Evolutionary conservation across 2,329 filamentous ascomycete genomes (phyloP).

Genomic region (Pseudocercospora pini-densiflorae): DNA sequence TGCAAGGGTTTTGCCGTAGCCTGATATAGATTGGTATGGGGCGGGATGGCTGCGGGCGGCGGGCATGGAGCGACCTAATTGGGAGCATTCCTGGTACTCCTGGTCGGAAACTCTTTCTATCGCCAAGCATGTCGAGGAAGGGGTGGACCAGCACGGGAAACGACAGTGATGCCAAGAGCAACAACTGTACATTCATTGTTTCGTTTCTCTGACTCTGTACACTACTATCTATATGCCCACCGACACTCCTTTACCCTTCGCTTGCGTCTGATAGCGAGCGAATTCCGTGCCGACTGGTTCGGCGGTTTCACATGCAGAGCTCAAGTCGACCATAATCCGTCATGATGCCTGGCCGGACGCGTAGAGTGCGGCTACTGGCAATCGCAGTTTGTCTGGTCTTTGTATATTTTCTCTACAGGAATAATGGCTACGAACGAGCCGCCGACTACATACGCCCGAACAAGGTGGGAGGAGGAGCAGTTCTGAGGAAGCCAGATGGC

Average conservation of each 20-base stretch:
- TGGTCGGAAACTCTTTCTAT: neutral
- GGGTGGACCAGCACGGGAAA: neutral
- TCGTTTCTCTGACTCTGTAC: neutral
- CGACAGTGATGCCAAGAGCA: neutral
- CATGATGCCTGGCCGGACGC: constrained; percentile 33
- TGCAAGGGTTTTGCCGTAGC: neutral
- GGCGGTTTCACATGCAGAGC: neutral
- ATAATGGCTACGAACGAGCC: constrained; percentile 21
- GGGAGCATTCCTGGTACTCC: neutral
- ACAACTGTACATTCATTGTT: constrained; percentile 2
- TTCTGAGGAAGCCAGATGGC: constrained; percentile 23
- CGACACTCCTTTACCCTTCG: neutral
- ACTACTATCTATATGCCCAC: neutral
- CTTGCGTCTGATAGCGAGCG: neutral
- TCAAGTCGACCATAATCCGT: neutral
- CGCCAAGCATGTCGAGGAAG: constrained; percentile 2
- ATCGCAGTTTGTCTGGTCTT: constrained; percentile 32
- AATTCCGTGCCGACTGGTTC: constrained; percentile 2
- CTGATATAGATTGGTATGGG: constrained; percentile 3
- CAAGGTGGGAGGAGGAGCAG: constrained; percentile 28
- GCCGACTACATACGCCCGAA: constrained; percentile 21
- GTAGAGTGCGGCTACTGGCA: constrained; percentile 33
- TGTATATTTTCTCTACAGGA: constrained; percentile 34
- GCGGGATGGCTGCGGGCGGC: neutral
- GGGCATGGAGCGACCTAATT: neutral